Evolutionary conservation across 345 rosid species (phyloP).

Genomic region (Citrus inodora): DNA sequence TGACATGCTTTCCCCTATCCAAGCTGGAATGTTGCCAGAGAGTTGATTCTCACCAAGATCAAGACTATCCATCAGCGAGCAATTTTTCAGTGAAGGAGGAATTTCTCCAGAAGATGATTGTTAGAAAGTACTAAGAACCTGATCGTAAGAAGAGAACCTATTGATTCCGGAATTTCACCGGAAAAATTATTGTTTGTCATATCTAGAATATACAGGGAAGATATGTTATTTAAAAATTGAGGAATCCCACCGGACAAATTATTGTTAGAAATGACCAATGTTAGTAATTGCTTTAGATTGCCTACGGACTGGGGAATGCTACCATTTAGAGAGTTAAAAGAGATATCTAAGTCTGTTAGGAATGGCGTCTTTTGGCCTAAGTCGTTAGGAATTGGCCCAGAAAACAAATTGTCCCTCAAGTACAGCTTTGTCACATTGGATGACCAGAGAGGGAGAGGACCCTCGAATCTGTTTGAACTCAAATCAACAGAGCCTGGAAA

Average conservation of each 20-base stretch:
- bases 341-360: constrained; percentile 11
- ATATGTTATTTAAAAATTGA: not conserved
- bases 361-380: not conserved
- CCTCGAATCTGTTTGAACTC: constrained; percentile 21
- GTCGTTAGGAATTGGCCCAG: constrained; percentile 12
- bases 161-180: constrained; percentile 16
- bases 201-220: constrained; percentile 4
- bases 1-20: constrained; percentile 19
- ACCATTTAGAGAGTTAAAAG: constrained; percentile 19
- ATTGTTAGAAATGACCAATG: constrained; percentile 15
- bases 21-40: constrained; percentile 13
- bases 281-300: not conserved
- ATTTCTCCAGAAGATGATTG: constrained; percentile 23
- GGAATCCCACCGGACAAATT: constrained; percentile 17
- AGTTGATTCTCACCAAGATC: constrained; percentile 16
- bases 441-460: constrained; percentile 14
- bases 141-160: constrained; percentile 1
- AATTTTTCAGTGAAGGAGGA: constrained; percentile 8
- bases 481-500: constrained; percentile 11
- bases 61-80: not conserved
- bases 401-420: constrained; percentile 7
- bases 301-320: constrained; percentile 19
- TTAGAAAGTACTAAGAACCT: not conserved
- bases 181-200: constrained; percentile 12
- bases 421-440: constrained; percentile 7